Evolutionary conservation across 352 stramenopile species (phyloP).

Genomic region (Lagenidium sp.): DNA sequence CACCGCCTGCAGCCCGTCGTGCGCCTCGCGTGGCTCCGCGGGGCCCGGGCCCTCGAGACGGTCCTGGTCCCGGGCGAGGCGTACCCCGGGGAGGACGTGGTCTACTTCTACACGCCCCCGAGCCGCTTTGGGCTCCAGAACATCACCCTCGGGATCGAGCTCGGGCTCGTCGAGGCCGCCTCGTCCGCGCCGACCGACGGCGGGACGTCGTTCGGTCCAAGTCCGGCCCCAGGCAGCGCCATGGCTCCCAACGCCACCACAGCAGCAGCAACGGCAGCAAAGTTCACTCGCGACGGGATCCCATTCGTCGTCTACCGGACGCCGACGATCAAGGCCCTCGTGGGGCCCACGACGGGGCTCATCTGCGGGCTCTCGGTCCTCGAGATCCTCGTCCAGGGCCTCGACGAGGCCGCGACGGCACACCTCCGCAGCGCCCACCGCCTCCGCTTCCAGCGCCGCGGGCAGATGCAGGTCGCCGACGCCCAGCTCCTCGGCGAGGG

Average conservation of each 20-base stretch:
- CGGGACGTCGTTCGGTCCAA: too few species aligned
- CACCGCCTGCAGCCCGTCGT: conserved; percentile 26
- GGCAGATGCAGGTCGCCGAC: conserved; percentile 68
- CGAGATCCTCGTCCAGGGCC: conserved; percentile 49
- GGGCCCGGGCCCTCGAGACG: conserved; percentile 46
- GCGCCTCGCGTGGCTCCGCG: conserved; percentile 47
- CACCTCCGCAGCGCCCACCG: conserved; percentile 35
- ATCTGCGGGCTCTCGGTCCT: conserved; percentile 36
- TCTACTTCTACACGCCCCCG: conserved; percentile 74
- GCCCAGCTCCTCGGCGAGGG: conserved; percentile 27
- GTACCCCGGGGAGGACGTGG: conserved; percentile 44
- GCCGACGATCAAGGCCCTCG: conserved; percentile 38
- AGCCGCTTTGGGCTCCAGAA: conserved; percentile 70
- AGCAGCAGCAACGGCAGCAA: conserved; percentile 3
- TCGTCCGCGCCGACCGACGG: background rate
- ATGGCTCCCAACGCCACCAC: background rate
- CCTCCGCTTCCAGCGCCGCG: conserved; percentile 48
- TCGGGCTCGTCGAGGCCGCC: background rate
- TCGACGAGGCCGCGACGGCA: conserved; percentile 40
- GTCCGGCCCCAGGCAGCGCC: background rate
- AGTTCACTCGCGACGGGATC: conserved; percentile 55
- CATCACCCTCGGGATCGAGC: conserved; percentile 43
- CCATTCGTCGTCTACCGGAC: conserved; percentile 65
- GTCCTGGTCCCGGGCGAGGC: conserved; percentile 42
- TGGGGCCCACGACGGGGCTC: conserved; percentile 28